Conservation (phyloP, 2,329 filamentous ascomycete species). For the Sclerotinia subarctica region DNA sequence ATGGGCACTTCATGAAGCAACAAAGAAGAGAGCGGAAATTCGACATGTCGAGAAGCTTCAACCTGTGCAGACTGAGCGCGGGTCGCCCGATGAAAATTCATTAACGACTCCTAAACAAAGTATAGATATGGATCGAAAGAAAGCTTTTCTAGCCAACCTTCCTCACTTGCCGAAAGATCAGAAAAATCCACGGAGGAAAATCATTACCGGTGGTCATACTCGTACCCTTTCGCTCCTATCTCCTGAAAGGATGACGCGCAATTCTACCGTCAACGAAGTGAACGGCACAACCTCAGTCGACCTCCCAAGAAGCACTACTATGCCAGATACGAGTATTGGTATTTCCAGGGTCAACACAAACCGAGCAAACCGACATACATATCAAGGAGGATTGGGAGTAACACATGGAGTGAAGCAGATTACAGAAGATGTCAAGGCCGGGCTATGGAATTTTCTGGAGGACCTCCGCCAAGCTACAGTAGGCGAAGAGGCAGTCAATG, state of each 20-base stretch:
- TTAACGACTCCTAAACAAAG: conserved; percentile 36
- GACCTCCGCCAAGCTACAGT: conserved; percentile 94
- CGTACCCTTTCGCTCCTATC: conserved; percentile 77
- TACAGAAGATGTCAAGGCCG: conserved; percentile 76
- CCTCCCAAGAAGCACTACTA: conserved; percentile 31
- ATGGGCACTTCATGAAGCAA: conserved; percentile 74
- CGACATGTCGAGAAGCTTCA: conserved; percentile 58
- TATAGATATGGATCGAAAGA: conserved; percentile 69
- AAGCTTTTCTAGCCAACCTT: conserved; percentile 57
- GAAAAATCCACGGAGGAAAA: conserved; percentile 51
- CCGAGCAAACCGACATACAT: conserved; percentile 35
- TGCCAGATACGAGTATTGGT: conserved; percentile 37
- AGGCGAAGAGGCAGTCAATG: conserved; percentile 80
- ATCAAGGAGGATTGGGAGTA: conserved; percentile 33
- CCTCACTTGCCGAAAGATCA: conserved; percentile 32
- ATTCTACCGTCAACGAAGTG: conserved; percentile 37
- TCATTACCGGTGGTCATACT: conserved; percentile 66
- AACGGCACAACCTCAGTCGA: conserved; percentile 37
- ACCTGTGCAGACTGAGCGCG: conserved; percentile 43
- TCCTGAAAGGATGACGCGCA: conserved; percentile 42
- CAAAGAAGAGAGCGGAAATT: conserved; percentile 69
- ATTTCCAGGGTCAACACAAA: conserved; percentile 31
- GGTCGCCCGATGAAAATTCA: conserved; percentile 29
- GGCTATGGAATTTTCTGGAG: conserved; percentile 91
- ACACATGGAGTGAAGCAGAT: conserved; percentile 38